Conservation (phyloP, 1,284 basidiomycete genomes). For the Cryptococcus sp. region DNA sequence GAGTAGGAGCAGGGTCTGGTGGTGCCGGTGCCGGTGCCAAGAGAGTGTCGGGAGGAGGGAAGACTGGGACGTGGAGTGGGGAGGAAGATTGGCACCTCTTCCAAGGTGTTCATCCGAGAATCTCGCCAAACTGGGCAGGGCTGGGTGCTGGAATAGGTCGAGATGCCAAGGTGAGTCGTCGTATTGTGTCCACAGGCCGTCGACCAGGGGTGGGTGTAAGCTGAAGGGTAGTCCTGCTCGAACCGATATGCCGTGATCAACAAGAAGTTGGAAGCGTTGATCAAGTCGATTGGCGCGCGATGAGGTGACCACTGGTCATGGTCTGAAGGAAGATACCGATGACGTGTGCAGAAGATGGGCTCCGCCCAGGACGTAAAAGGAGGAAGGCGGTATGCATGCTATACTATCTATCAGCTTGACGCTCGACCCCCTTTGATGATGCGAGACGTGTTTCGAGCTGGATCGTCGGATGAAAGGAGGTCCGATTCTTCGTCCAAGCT, state of each 20-base stretch:
- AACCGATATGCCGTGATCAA: constrained; percentile 15
- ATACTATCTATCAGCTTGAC: too few species aligned
- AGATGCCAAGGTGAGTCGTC: constrained; percentile 26
- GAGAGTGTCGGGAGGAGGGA: background rate
- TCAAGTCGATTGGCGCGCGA: constrained; percentile 9
- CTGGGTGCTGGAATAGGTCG: constrained; percentile 5
- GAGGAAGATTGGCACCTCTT: constrained; percentile 10
- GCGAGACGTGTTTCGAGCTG: too few species aligned
- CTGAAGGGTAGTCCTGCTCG: constrained; percentile 15
- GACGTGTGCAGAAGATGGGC: too few species aligned
- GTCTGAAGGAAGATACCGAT: too few species aligned
- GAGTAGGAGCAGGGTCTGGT: too few species aligned
- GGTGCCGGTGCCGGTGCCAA: too few species aligned
- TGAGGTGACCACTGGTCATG: background rate
- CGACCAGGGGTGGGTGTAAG: background rate
- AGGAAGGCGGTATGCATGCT: too few species aligned
- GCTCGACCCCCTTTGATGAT: too few species aligned
- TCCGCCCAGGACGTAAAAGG: too few species aligned
- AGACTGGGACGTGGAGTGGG: background rate
- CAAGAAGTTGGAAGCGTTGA: constrained; percentile 9
- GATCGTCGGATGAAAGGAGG: too few species aligned
- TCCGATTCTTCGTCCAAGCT: too few species aligned
- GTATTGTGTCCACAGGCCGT: background rate
- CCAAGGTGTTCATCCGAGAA: constrained; percentile 11
- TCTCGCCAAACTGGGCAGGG: background rate